phyloP scores from a whole-genome alignment of 2,329 filamentous ascomycete genomes.

The Chaetomium olivaceum region DNA sequence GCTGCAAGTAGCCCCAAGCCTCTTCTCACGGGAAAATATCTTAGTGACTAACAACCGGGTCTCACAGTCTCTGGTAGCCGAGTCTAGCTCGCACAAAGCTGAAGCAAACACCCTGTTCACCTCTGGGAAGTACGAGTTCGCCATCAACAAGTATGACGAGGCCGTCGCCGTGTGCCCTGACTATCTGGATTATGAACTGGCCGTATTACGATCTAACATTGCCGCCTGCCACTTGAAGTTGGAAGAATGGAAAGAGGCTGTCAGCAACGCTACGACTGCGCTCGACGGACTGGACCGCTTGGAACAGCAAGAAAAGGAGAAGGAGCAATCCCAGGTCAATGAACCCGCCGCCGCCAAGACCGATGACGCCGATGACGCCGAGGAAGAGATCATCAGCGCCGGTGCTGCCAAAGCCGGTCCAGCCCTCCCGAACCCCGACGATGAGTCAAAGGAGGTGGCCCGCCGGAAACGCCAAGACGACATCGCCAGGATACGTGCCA shows the following conservation, averaged over 20 bases:
- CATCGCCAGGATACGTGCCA: conserved; percentile 74
- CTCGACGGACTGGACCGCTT: conserved; percentile 71
- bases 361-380: conserved; percentile 49
- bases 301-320: conserved; percentile 52
- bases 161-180: conserved; percentile 77
- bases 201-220: conserved; percentile 85
- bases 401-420: conserved; percentile 56
- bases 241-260: conserved; percentile 79
- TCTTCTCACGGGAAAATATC: no score
- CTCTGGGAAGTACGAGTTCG: conserved; percentile 69
- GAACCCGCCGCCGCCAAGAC: conserved; percentile 33
- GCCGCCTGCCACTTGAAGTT: conserved; percentile 86
- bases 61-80: conserved; percentile 54
- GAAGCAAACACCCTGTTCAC: conserved; percentile 80
- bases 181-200: conserved; percentile 84
- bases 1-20: conserved; percentile 44
- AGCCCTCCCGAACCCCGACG: conserved; percentile 32
- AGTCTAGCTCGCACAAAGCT: conserved; percentile 72
- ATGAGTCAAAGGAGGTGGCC: conserved; percentile 36
- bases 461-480: conserved; percentile 54
- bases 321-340: conserved; percentile 43
- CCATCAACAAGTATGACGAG: conserved; percentile 79
- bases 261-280: conserved; percentile 70
- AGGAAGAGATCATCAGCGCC: conserved; percentile 61
- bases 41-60: neutral